Evolutionary conservation across 768 basidiomycete genomes (phyloP), one percentile per base, ranked within the genome.

Genomic region (Podaxis carcinomalis): DNA sequence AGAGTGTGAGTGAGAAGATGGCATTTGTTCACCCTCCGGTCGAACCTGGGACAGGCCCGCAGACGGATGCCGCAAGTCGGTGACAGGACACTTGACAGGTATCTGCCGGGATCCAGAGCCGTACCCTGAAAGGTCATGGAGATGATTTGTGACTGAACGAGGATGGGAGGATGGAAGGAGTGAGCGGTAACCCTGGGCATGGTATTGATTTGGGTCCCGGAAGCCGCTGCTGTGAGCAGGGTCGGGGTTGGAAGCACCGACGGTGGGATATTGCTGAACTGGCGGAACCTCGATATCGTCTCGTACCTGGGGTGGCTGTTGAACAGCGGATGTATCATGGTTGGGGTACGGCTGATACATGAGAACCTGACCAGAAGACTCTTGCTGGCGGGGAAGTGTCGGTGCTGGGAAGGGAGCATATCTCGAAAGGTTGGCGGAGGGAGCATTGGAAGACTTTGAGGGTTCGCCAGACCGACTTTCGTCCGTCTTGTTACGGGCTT

Each of bases 401-500:
- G 74, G 70, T 1, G 74, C 67, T 14, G 78, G 73, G 65, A 77
- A 79, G 3, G 79, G 69, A 4, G 77, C 76, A 62, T 77, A 82
- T 5, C 73, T 74, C n/a, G 78, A 59, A 25, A 54, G 39, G 23
- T 19, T 37, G n/a, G 51, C 25, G 14, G 39, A 73, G 2, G 71
- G 63, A 5, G 70, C 69, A 32, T 62, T 67, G 16, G 74, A 68
- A 13, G 72, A 62, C 52, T 70, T 72, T 54, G 71, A 69, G 28
- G 68, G 70, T 61, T 70, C 72, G 16, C 52, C 52, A 47, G 64
- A 63, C 19, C 68, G 63, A 49, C 62, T 65, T 70, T 83, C 77
- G 44, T 85, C 80, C 1, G 70, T 67, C 66, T 80, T 82, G 57
- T 69, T 68, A 53, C 77, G 77, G 63, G 72, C 78, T 68, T 86